Evolutionary conservation across 2,329 filamentous ascomycete species (phyloP), one percentile per base, ranked within the genome.

Genomic region (Pseudogymnoascus sp.): DNA sequence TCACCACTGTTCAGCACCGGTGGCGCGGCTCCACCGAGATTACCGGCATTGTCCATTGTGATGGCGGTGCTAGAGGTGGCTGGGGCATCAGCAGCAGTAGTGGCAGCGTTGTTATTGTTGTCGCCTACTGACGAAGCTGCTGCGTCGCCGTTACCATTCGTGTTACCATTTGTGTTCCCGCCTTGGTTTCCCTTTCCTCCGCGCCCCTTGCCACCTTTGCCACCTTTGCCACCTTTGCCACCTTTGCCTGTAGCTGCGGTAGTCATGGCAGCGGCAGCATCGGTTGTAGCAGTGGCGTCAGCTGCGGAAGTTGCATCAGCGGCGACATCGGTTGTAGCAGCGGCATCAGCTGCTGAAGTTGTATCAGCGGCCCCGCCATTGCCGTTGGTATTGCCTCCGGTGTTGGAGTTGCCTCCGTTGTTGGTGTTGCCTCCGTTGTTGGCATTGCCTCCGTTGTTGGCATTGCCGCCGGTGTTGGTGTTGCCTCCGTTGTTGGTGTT

Each of bases 21-120:
- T 8, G 83, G 83, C 3, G 83, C 81, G 8, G 75, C 75, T 34
- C 82, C 83, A 47, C 78, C 82, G 63, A 86, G 73, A 62, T 67
- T 66, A 3, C 59, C 57, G n/a, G 14, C 47, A 3, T 31, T 31
- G 26, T 57, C 10, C 47, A 31, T 57, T 57, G 47, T 26, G 47
- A 57, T 12, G 26, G 47, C 26, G 3, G 47, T 34, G 47, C 47
- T 57, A 12, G 47, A 57, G 26, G 47, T 57, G n/a, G 8, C 47
- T 5, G 26, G 47, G 47, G n/a, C 47, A 57, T 34, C 26, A 18
- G 26, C 26, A 11, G 47, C 26, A 4, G 47, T 57, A 6, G 47
- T 31, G 23, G 45, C 45, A 29, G 45, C 45, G 6, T 51, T 26
- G 6, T 51, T 26, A 16, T 51, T 51, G 45, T 29, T 51, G 7